Conservation (phyloP, 257 asterid genomes). For the Hygrophila difformis region DNA sequence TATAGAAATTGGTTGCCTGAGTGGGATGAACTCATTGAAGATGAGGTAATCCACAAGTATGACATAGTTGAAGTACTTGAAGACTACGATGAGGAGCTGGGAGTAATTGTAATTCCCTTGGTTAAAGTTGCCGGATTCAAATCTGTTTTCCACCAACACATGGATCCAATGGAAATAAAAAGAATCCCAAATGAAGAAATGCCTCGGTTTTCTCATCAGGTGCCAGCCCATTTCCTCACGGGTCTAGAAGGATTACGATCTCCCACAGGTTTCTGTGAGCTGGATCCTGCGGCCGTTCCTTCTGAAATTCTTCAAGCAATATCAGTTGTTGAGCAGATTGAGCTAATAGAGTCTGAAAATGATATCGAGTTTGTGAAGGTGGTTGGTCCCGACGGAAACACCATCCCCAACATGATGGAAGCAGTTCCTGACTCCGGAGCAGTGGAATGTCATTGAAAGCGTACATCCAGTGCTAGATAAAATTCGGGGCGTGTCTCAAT, state of each 20-base stretch:
- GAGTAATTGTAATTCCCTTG: conserved; percentile 47
- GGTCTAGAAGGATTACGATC: conserved; percentile 34
- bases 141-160: conserved; percentile 51
- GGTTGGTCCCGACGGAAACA: conserved; percentile 18
- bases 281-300: conserved; percentile 68
- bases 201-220: conserved; percentile 62
- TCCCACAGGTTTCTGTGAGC: conserved; percentile 44
- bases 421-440: conserved; percentile 22
- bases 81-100: conserved; percentile 52
- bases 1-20: conserved; percentile 63
- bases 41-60: conserved; percentile 36
- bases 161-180: conserved; percentile 37
- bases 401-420: conserved; percentile 16
- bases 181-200: conserved; percentile 57
- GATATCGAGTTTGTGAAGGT: conserved; percentile 24
- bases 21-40: conserved; percentile 66
- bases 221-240: conserved; percentile 45
- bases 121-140: conserved; percentile 59
- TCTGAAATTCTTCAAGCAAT: conserved; percentile 42
- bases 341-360: conserved; percentile 26
- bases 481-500: too few relatives aligned
- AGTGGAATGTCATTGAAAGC: background rate
- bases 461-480: too few relatives aligned
- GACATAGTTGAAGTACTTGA: conserved; percentile 63
- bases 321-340: conserved; percentile 25